These are phyloP conservation scores for Lipomyces kockii DNA, from an alignment of 805 yeast species.

Conservation along the genomic window DNA sequence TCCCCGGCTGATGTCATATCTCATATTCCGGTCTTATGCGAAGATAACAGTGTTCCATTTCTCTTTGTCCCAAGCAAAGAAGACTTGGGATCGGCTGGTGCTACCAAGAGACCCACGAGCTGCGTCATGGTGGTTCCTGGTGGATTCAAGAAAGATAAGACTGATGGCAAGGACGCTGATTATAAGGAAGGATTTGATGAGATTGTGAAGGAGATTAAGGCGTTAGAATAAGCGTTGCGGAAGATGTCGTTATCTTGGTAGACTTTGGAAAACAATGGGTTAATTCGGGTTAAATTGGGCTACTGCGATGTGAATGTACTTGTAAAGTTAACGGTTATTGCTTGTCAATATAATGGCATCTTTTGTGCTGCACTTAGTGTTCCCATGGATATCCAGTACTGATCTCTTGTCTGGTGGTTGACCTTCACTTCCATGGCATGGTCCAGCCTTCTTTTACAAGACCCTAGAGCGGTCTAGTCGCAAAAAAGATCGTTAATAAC, in stretches of 20 bases:
- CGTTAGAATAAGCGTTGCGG: slow-evolving; percentile 12
- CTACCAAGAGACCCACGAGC: slow-evolving; percentile 98
- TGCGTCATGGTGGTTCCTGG: slow-evolving; percentile 98
- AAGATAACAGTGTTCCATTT: slow-evolving; percentile 88
- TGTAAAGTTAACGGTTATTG: neutral
- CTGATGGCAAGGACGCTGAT: slow-evolving; percentile 69
- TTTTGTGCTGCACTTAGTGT: neutral
- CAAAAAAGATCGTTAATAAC: neutral
- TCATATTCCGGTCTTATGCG: slow-evolving; percentile 96
- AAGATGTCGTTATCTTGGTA: neutral
- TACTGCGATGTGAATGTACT: neutral
- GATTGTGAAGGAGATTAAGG: slow-evolving; percentile 82
- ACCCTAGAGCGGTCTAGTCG: neutral
- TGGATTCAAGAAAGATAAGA: slow-evolving; percentile 70
- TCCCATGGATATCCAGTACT: too few relatives aligned
- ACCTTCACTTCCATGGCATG: too few relatives aligned
- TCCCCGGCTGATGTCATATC: slow-evolving; percentile 97
- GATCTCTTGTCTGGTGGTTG: too few relatives aligned
- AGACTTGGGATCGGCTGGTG: slow-evolving; percentile 98
- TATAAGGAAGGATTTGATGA: slow-evolving; percentile 93
- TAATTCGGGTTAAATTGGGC: slow-evolving; percentile 1
- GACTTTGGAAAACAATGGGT: neutral
- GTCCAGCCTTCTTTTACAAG: too few relatives aligned
- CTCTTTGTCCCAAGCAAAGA: slow-evolving; percentile 96
- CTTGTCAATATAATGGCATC: neutral